A percentile compares a stretch with the other conserved stretches of the same genome.
Conservation (phyloP, 2,329 filamentous ascomycete genomes). For the Diaporthe australafricana region DNA sequence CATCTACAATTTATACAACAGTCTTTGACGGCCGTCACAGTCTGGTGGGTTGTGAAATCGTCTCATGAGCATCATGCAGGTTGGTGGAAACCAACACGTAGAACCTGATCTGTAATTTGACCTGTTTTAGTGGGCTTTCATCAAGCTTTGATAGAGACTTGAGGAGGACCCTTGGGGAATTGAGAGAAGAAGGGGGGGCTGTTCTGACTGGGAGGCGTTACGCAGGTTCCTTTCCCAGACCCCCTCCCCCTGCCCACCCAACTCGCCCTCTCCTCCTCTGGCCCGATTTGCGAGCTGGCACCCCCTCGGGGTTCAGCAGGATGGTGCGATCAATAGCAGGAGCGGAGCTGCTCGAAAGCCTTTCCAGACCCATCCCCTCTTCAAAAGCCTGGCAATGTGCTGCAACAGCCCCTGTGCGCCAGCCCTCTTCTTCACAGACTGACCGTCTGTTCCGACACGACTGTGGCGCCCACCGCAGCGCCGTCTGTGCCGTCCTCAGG, state of each 20-base stretch:
- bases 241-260: neutral
- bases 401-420: neutral
- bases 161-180: neutral
- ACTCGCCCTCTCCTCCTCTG: neutral
- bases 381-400: neutral
- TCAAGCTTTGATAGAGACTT: neutral
- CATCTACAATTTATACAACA: neutral
- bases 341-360: neutral
- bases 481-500: neutral
- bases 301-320: neutral
- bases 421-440: neutral
- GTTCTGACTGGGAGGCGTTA: neutral
- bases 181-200: neutral
- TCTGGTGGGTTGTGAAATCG: neutral
- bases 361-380: neutral
- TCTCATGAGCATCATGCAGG: neutral
- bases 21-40: neutral
- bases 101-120: constrained; percentile 13
- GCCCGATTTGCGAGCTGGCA: constrained; percentile 4
- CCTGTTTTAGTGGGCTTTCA: neutral
- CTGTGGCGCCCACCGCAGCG: neutral
- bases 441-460: neutral
- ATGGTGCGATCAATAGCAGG: neutral
- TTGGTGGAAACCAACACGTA: neutral
- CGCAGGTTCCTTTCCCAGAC: neutral